A percentile compares a stretch with the other conserved stretches of the same genome.
phyloP scores from a whole-genome alignment of 1,284 basidiomycete genomes.

The Apiotrichum porosum region DNA sequence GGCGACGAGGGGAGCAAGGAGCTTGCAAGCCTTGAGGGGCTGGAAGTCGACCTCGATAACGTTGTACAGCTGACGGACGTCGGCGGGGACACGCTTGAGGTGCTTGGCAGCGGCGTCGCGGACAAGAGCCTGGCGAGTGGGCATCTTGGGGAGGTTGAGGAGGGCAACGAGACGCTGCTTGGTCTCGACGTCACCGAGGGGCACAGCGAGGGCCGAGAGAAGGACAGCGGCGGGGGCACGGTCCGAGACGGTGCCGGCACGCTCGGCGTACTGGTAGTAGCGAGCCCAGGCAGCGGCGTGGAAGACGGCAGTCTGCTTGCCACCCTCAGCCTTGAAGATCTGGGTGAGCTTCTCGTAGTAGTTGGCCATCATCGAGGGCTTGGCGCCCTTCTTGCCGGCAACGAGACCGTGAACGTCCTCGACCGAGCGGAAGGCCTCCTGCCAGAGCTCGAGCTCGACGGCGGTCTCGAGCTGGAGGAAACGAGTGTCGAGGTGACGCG shows the following conservation, averaged over 20 bases:
- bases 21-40: constrained; percentile 79
- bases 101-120: constrained; percentile 82
- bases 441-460: constrained; percentile 98
- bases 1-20: constrained; percentile 76
- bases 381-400: constrained; percentile 73
- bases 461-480: constrained; percentile 98
- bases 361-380: constrained; percentile 95
- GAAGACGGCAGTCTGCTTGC: constrained; percentile 77
- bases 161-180: constrained; percentile 78
- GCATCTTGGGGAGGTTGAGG: constrained; percentile 77
- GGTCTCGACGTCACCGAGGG: constrained; percentile 67
- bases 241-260: constrained; percentile 65
- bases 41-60: constrained; percentile 94
- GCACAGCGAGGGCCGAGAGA: constrained; percentile 88
- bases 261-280: constrained; percentile 58
- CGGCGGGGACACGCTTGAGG: constrained; percentile 72
- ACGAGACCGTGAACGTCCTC: constrained; percentile 98
- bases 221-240: constrained; percentile 88
- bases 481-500: constrained; percentile 95
- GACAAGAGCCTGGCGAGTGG: constrained; percentile 79
- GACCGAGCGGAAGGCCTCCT: constrained; percentile 96
- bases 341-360: constrained; percentile 98
- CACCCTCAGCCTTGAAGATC: constrained; percentile 65
- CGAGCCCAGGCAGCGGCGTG: constrained; percentile 95
- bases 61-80: constrained; percentile 77